Evolutionary conservation across 495 filamentous ascomycete genomes (phyloP).

Genomic region (Amniculicola lignicola): DNA sequence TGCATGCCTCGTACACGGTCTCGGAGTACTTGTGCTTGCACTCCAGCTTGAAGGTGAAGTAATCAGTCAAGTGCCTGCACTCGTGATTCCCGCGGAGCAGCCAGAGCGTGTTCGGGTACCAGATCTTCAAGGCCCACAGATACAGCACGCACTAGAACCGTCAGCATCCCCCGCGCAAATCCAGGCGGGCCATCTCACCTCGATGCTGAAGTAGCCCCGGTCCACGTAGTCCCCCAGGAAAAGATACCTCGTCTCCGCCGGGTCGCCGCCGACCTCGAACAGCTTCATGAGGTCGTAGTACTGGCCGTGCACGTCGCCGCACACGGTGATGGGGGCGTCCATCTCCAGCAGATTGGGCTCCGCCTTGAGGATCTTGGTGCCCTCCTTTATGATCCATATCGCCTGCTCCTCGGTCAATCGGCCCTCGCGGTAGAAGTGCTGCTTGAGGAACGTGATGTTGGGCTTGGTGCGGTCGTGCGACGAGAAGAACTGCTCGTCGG

Average conservation of each 20-base stretch:
- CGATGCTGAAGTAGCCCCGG: constrained; percentile 96
- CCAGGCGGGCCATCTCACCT: constrained; percentile 50
- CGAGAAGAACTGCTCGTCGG: constrained; percentile 74
- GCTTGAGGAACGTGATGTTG: constrained; percentile 89
- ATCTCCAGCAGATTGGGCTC: constrained; percentile 98
- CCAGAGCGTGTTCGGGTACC: constrained; percentile 97
- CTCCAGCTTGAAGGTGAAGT: constrained; percentile 99
- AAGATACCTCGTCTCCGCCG: constrained; percentile 90
- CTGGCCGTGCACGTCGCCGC: constrained; percentile 96
- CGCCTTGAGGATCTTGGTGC: constrained; percentile 74
- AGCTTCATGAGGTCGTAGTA: constrained; percentile 99
- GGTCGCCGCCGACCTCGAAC: constrained; percentile 97
- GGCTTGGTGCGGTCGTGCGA: constrained; percentile 83
- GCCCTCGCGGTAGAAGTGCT: constrained; percentile 96
- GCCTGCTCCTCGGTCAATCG: constrained; percentile 96
- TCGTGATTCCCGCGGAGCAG: constrained; percentile 96
- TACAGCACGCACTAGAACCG: constrained; percentile 78
- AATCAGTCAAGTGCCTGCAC: constrained; percentile 96
- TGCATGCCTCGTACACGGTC: constrained; percentile 92
- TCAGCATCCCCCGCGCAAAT: neutral
- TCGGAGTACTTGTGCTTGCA: constrained; percentile 99
- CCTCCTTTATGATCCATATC: constrained; percentile 85
- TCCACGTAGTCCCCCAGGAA: constrained; percentile 98
- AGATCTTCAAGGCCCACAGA: constrained; percentile 97
- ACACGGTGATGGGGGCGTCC: constrained; percentile 99